phyloP scores from a whole-genome alignment of 169 alveolate species.

The Plasmodium gonderi region DNA sequence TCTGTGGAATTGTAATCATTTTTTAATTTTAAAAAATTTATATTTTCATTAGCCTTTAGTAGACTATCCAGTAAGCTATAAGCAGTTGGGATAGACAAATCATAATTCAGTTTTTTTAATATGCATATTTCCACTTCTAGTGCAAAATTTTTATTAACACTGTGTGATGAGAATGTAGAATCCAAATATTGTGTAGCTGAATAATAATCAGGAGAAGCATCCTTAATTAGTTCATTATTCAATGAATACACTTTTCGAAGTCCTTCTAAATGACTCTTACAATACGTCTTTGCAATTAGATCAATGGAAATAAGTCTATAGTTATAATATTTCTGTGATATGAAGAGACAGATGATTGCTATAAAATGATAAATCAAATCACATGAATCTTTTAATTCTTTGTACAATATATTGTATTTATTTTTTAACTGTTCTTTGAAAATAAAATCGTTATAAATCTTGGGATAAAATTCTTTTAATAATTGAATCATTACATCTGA shows the following conservation, averaged over 20 bases:
- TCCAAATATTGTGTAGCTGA: constrained; percentile 67
- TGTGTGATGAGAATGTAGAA: constrained; percentile 9
- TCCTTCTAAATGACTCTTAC: constrained; percentile 70
- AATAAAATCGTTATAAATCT: constrained; percentile 21
- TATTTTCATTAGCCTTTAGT: constrained; percentile 61
- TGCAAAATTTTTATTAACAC: constrained; percentile 60
- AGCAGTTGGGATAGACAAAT: constrained; percentile 68
- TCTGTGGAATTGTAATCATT: constrained; percentile 62
- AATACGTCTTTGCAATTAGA: constrained; percentile 44
- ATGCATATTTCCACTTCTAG: constrained; percentile 55
- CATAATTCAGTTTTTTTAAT: constrained; percentile 68
- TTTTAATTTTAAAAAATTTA: constrained; percentile 29
- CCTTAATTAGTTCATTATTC: constrained; percentile 52
- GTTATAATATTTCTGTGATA: constrained; percentile 65
- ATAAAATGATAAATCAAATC: constrained; percentile 71
- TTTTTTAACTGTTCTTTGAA: constrained; percentile 47
- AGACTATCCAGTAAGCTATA: constrained; percentile 66
- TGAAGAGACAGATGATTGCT: constrained; percentile 49
- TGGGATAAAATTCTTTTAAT: constrained; percentile 55
- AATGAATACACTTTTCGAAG: constrained; percentile 40
- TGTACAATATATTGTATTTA: constrained; percentile 20
- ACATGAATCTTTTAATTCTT: constrained; percentile 26
- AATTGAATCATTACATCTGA: constrained; percentile 60
- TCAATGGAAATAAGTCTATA: constrained; percentile 36
- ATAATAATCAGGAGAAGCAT: constrained; percentile 64